Evolutionary conservation across 305 asterid genomes (phyloP).

Genomic region (Solanum hybrid): DNA sequence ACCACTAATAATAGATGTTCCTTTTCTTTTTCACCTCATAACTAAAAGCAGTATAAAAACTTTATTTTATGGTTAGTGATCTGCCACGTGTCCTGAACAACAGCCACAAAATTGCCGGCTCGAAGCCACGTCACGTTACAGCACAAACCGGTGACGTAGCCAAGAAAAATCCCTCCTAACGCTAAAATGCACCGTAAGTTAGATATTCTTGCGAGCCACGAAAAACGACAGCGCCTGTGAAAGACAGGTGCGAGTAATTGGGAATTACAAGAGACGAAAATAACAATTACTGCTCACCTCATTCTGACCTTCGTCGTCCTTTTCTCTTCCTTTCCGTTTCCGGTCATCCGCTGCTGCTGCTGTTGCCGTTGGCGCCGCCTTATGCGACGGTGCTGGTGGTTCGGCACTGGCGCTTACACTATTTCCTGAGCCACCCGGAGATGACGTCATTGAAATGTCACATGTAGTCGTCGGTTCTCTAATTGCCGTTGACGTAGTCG

Average conservation of each 20-base stretch:
- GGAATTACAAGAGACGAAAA: background rate
- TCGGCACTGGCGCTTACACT: conserved; percentile 20
- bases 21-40: background rate
- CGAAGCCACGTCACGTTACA: conserved; percentile 3
- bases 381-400: background rate
- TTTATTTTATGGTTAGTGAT: background rate
- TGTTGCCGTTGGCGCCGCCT: background rate
- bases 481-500: conserved; percentile 6
- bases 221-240: background rate
- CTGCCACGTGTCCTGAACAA: background rate
- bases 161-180: background rate
- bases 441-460: conserved; percentile 20
- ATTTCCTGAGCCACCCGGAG: conserved; percentile 27
- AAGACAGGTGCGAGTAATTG: background rate
- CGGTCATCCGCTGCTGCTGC: conserved; percentile 17
- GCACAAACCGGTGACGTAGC: background rate
- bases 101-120: background rate
- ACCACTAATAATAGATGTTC: background rate
- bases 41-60: background rate
- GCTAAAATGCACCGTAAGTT: background rate
- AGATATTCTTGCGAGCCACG: background rate
- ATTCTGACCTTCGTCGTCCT: conserved; percentile 47
- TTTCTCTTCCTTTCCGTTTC: conserved; percentile 48
- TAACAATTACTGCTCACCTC: conserved; percentile 32
- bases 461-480: conserved; percentile 13